A percentile compares a stretch with the other conserved stretches of the same genome.
These are phyloP conservation scores for Diaporthe citrichinensis DNA, from an alignment of 2,329 filamentous ascomycete genomes.

Conservation along the genomic window DNA sequence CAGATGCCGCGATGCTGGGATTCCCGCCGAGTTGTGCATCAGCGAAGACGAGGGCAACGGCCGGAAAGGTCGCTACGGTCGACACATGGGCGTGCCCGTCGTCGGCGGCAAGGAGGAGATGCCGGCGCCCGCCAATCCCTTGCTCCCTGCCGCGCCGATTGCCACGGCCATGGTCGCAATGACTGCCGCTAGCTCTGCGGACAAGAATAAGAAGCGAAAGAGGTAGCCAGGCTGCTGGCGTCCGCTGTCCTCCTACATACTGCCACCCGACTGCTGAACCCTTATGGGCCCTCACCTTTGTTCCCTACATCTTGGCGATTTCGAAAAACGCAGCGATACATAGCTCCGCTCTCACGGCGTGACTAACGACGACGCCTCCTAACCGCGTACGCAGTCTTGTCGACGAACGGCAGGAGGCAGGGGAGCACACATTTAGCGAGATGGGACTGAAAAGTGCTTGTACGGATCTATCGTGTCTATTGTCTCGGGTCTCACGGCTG, in stretches of 20 bases:
- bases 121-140: slow-evolving; percentile 49
- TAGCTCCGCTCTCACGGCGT: background rate
- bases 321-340: background rate
- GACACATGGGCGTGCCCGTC: slow-evolving; percentile 78
- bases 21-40: slow-evolving; percentile 92
- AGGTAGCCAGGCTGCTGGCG: slow-evolving; percentile 55
- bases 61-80: slow-evolving; percentile 90
- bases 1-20: slow-evolving; percentile 94
- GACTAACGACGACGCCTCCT: background rate
- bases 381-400: background rate
- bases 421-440: background rate
- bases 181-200: slow-evolving; percentile 57
- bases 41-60: slow-evolving; percentile 99
- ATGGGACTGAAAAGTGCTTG: slow-evolving; percentile 13
- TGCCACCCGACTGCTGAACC: background rate
- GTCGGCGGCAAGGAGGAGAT: slow-evolving; percentile 65
- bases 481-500: slow-evolving; percentile 2
- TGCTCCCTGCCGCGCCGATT: slow-evolving; percentile 52
- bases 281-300: background rate
- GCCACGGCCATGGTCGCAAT: slow-evolving; percentile 57
- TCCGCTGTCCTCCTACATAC: background rate
- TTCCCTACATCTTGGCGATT: background rate
- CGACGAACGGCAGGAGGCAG: background rate
- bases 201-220: slow-evolving; percentile 76
- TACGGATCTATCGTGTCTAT: slow-evolving; percentile 27